Evolutionary conservation across 345 rosid genomes (phyloP).

Genomic region (Corymbia maculata): DNA sequence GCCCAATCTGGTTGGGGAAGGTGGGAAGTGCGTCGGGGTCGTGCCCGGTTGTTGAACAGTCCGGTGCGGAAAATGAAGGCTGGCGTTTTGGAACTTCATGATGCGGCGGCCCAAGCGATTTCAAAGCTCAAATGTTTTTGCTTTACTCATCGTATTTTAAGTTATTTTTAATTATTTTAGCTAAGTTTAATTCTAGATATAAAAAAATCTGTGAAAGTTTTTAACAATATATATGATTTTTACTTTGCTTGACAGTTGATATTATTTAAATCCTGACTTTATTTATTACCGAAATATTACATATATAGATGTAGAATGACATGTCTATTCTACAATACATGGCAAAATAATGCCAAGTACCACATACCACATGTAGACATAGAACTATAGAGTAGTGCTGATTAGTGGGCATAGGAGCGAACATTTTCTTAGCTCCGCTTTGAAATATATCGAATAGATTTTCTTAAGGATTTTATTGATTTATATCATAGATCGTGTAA

Average conservation of each 20-base stretch:
- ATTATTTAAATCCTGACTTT: not conserved
- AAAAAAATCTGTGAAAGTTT: not conserved
- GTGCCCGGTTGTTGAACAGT: not conserved
- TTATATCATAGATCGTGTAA: not conserved
- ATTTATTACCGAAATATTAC: not conserved
- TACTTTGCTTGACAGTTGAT: not conserved
- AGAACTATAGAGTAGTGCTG: not conserved
- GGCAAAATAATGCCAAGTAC: not conserved
- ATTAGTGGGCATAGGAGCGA: not conserved
- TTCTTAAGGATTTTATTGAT: not conserved
- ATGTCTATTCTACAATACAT: fast-evolving
- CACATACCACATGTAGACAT: not conserved
- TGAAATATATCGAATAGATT: not conserved
- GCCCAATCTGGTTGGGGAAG: not conserved
- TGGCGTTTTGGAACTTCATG: not conserved
- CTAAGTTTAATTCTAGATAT: not conserved
- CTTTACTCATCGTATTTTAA: not conserved
- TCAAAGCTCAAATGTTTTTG: not conserved
- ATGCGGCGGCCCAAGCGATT: not conserved
- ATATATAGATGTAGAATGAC: not conserved
- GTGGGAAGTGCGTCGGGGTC: not conserved
- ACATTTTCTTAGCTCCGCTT: not conserved
- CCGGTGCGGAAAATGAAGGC: not conserved
- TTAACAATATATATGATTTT: not conserved
- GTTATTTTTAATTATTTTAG: not conserved